Percentiles rank a stretch among this genome's conserved stretches.
phyloP scores from a whole-genome alignment of 768 basidiomycete genomes.

The Amanita jacksonii region DNA sequence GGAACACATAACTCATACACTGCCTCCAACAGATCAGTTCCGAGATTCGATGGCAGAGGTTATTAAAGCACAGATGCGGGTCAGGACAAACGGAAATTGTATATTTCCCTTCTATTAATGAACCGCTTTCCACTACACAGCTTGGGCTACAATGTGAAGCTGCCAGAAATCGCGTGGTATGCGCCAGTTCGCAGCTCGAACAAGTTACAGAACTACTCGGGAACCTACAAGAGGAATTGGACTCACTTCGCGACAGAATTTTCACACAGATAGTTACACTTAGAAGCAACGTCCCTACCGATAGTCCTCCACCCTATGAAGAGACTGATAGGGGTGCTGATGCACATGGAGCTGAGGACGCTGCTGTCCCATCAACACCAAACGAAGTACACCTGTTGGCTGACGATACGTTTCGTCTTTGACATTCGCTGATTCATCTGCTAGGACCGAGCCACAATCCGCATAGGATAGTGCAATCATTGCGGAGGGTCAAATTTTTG shows the following conservation, averaged over 20 bases:
- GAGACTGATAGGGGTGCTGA: not conserved
- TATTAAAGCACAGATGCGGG: slow-evolving; percentile 24
- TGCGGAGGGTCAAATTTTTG: no score
- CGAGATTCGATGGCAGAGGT: slow-evolving; percentile 26
- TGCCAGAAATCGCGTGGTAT: slow-evolving; percentile 21
- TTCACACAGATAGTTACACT: slow-evolving; percentile 23
- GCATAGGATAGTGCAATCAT: no score
- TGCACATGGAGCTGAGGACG: not conserved
- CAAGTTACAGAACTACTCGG: slow-evolving; percentile 18
- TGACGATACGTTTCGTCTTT: no score
- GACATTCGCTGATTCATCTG: no score
- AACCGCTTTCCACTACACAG: slow-evolving; percentile 13
- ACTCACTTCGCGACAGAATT: slow-evolving; percentile 22
- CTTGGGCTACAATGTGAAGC: slow-evolving; percentile 23
- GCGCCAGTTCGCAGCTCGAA: slow-evolving; percentile 16
- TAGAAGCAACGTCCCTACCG: slow-evolving; percentile 13
- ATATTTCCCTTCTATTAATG: no score
- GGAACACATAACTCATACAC: no score
- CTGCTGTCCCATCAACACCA: not conserved
- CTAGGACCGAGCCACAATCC: no score
- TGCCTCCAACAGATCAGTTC: slow-evolving; percentile 29
- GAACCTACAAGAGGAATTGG: slow-evolving; percentile 18
- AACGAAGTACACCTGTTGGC: no score
- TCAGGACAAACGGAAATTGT: no score
- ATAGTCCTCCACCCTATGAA: slow-evolving; percentile 9